Conservation (phyloP, 352 stramenopile species). For the Aphanomyces invadans region DNA sequence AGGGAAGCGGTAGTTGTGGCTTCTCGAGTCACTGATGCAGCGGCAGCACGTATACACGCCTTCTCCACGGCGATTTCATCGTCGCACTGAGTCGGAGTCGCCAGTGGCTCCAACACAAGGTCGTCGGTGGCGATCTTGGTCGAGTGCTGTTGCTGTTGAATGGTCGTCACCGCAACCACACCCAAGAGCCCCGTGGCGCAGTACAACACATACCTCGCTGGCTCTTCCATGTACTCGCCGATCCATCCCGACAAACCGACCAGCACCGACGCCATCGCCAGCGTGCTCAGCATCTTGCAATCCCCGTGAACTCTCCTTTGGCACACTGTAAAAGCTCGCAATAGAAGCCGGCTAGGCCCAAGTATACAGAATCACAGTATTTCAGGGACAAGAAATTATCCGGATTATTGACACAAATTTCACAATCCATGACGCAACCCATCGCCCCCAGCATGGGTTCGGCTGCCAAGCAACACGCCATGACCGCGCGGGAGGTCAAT, state of each 20-base stretch:
- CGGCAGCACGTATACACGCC: background rate
- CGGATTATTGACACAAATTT: background rate
- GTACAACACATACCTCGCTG: background rate
- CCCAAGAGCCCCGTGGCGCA: background rate
- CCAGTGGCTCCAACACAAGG: background rate
- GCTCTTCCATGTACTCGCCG: background rate
- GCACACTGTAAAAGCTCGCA: background rate
- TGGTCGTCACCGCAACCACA: background rate
- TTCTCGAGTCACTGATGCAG: no score
- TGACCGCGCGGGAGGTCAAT: no score
- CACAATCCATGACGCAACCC: no score
- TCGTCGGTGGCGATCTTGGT: background rate
- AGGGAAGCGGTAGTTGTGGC: no score
- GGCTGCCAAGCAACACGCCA: no score
- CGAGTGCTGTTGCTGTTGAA: background rate
- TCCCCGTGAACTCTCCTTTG: background rate
- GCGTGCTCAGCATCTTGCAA: background rate
- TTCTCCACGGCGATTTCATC: background rate
- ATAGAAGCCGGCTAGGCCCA: no score
- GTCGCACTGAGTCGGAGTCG: background rate
- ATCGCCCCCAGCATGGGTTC: no score
- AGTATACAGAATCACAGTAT: background rate
- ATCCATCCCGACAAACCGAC: constrained; percentile 7
- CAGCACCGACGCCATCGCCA: background rate
- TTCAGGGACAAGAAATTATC: background rate